Evolutionary conservation across 176 grass and related monocot genomes (phyloP), one percentile per base, ranked within the genome.

Genomic region (Eleusine coracana): DNA sequence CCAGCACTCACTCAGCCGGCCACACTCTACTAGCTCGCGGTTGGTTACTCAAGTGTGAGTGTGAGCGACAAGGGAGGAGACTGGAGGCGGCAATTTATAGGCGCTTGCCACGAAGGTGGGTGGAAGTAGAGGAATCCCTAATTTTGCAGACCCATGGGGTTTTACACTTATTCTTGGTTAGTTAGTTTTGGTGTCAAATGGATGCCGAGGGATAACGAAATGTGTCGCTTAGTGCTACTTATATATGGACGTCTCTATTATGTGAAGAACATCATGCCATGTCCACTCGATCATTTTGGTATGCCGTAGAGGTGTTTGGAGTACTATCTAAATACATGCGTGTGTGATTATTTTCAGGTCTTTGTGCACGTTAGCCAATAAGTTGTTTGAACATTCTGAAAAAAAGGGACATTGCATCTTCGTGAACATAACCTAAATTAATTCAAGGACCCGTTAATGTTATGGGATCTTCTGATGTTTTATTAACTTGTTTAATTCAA

Each of bases 21-120:
- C 28, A 10, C 17, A 44, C 36, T 36, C 17, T 25, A 70, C 37
- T 4, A 15, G 25, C 10, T 42, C 20, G 54, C 34, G 75, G 67
- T 66, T 72, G 76, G 68, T 25, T 49, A 36, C 66, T 40, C 20
- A 28, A 41, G 14, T 17, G 42, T 50, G 42, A 36, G 75, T 36
- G 21, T 31, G 58, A 23, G 54, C 21, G 18, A 10, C 4, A 20
- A 27, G 17, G 2, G 59, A 39, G 5, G 15, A 17, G 50, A 17
- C 36, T 6, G 68, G 62, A 12, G 7, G 25, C 1, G n/a, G 13
- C 61, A 23, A 60, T 87, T 81, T 81, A 75, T 87, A 81, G 62
- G 0, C 27, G 27, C 20, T 31, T 65, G 16, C 56, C 68, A 42
- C 10, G 73, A 59, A 77, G 64, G 23, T 31, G 77, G 50, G 23